Conservation (phyloP, 2,329 filamentous ascomycete species). For the Phaeoacremonium minimum region DNA sequence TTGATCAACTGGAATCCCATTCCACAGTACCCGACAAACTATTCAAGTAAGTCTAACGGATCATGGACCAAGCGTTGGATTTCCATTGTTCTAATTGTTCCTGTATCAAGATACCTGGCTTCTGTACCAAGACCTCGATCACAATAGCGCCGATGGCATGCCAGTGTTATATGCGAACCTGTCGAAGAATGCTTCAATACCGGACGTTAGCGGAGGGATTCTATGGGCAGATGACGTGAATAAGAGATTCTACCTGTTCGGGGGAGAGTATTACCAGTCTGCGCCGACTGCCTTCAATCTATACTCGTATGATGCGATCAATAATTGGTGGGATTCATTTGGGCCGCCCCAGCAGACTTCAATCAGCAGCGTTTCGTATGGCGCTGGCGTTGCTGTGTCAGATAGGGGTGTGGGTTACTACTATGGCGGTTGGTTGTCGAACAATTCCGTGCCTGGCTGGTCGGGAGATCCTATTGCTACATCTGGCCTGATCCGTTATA, state of each 20-base stretch:
- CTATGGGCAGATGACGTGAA: conserved; percentile 60
- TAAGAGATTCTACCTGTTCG: conserved; percentile 59
- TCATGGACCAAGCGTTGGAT: too few species aligned
- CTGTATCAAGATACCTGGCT: conserved; percentile 43
- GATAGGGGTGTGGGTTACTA: conserved; percentile 54
- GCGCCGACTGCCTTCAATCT: conserved; percentile 42
- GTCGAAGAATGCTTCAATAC: conserved; percentile 54
- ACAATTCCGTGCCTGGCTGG: conserved; percentile 48
- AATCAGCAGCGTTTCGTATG: conserved; percentile 48
- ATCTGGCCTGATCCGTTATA: conserved; percentile 49
- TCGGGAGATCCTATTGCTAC: conserved; percentile 40
- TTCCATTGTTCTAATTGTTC: neutral
- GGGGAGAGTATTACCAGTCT: conserved; percentile 46
- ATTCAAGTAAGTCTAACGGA: conserved; percentile 47
- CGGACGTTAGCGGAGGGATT: conserved; percentile 36
- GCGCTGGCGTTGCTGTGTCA: conserved; percentile 51
- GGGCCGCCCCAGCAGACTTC: conserved; percentile 24
- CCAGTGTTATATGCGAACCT: conserved; percentile 53
- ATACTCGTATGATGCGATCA: conserved; percentile 53
- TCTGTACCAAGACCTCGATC: conserved; percentile 52
- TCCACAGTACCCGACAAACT: conserved; percentile 41
- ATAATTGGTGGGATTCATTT: conserved; percentile 51
- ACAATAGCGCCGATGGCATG: conserved; percentile 35
- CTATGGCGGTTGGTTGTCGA: conserved; percentile 59
- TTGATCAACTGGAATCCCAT: conserved; percentile 50